A percentile compares a stretch with the other conserved stretches of the same genome.
Evolutionary conservation across 495 filamentous ascomycete species (phyloP).

Genomic region (Darksidea phi): DNA sequence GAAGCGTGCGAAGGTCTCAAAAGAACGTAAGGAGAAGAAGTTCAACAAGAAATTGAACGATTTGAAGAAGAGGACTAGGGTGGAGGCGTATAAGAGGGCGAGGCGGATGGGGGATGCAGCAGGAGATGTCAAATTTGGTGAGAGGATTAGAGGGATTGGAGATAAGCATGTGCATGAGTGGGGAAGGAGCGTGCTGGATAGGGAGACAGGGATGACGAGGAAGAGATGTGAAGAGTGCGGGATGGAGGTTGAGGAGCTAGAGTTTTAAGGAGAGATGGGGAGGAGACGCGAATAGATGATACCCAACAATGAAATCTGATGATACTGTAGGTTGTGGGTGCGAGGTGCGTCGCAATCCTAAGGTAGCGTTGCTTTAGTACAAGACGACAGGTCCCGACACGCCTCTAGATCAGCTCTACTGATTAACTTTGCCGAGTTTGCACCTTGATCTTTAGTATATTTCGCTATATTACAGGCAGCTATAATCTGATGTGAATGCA

Average conservation of each 20-base stretch:
- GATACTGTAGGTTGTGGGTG: no score
- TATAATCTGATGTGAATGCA: no score
- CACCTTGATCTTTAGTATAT: no score
- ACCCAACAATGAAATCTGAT: no score
- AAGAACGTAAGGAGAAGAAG: slow-evolving; percentile 83
- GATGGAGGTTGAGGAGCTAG: slow-evolving; percentile 96
- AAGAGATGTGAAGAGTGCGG: slow-evolving; percentile 87
- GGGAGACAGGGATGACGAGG: slow-evolving; percentile 70
- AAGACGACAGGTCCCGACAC: no score
- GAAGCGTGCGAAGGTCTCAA: slow-evolving; percentile 75
- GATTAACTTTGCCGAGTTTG: no score
- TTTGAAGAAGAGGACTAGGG: slow-evolving; percentile 87
- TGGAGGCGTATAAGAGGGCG: slow-evolving; percentile 75
- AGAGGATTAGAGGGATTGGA: slow-evolving; percentile 59
- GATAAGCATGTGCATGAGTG: slow-evolving; percentile 87
- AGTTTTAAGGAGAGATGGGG: slow-evolving; percentile 55
- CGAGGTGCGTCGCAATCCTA: no score
- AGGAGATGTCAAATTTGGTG: slow-evolving; percentile 66
- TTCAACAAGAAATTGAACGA: slow-evolving; percentile 86
- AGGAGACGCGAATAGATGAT: no score
- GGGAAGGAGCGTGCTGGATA: slow-evolving; percentile 76
- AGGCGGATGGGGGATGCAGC: slow-evolving; percentile 52
- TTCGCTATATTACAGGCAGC: no score
- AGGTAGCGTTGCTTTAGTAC: no score
- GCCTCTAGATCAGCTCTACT: no score